Percentiles rank a stretch among this genome's conserved stretches.
These are phyloP conservation scores for Microcyclospora tardicrescens DNA, from an alignment of 2,329 filamentous ascomycete species.

Conservation along the genomic window DNA sequence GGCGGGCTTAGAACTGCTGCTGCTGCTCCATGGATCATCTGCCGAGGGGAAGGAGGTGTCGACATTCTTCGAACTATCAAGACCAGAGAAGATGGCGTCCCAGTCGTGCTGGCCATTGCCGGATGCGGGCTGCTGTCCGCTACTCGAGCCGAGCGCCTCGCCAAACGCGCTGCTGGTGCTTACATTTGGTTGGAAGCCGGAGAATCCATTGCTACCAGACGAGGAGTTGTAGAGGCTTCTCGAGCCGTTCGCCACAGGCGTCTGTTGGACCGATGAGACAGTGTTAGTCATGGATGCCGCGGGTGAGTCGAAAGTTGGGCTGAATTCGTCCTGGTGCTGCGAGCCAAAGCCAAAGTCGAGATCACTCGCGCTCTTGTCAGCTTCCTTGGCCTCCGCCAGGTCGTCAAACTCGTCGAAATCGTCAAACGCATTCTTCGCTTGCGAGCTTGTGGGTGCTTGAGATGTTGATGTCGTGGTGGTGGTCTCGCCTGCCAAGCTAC, in stretches of 20 bases:
- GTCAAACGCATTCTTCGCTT: conserved; percentile 44
- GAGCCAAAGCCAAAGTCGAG: conserved; percentile 56
- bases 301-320: conserved; percentile 64
- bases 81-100: conserved; percentile 82
- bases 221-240: conserved; percentile 8
- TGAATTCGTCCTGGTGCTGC: conserved; percentile 58
- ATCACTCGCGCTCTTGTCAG: conserved; percentile 57
- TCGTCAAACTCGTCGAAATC: conserved; percentile 75
- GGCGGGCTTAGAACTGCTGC: conserved; percentile 3
- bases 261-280: conserved; percentile 28
- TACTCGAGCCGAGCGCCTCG: neutral
- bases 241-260: conserved; percentile 17
- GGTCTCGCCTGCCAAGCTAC: conserved; percentile 12
- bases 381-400: conserved; percentile 72
- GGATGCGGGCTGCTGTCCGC: conserved; percentile 24
- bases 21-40: conserved; percentile 18
- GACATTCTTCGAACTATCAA: conserved; percentile 41
- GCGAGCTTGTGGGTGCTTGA: conserved; percentile 5
- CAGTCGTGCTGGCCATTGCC: conserved; percentile 56
- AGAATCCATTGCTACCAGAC: conserved; percentile 14
- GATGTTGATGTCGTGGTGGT: conserved; percentile 8
- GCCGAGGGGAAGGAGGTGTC: conserved; percentile 13
- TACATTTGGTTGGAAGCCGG: conserved; percentile 11
- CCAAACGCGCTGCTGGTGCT: conserved; percentile 7
- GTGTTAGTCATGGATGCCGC: conserved; percentile 37